These are phyloP conservation scores for Cordyceps cateniannulata DNA, from an alignment of 2,329 filamentous ascomycete genomes.

Conservation along the genomic window DNA sequence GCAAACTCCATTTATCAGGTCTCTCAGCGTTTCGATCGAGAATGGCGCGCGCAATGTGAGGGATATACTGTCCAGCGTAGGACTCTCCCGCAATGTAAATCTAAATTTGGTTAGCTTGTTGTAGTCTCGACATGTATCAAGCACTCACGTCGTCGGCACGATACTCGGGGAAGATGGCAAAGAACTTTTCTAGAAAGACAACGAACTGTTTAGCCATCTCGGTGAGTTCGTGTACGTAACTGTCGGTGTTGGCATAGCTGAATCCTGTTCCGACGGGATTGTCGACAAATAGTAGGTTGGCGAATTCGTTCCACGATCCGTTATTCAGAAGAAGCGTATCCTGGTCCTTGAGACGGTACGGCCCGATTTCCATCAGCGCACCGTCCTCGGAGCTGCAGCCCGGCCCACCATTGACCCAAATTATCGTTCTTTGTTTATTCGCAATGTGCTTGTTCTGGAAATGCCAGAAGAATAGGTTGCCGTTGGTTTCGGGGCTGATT, in stretches of 20 bases:
- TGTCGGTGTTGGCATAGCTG: constrained; percentile 89
- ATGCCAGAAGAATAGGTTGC: constrained; percentile 98
- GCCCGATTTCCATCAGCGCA: constrained; percentile 91
- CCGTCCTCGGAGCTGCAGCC: constrained; percentile 98
- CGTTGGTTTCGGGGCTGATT: constrained; percentile 75
- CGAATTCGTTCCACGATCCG: constrained; percentile 98
- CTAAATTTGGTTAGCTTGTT: constrained; percentile 40
- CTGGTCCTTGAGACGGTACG: constrained; percentile 77
- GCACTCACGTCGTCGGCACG: constrained; percentile 78
- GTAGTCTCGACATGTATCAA: not conserved
- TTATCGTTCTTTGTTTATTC: constrained; percentile 79
- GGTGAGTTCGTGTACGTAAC: constrained; percentile 75
- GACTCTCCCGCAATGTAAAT: constrained; percentile 94
- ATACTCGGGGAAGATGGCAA: constrained; percentile 83
- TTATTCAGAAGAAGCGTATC: constrained; percentile 71
- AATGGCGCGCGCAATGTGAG: constrained; percentile 90
- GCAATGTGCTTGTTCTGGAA: constrained; percentile 94
- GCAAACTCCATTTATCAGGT: constrained; percentile 61
- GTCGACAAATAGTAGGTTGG: constrained; percentile 93
- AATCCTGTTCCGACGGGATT: constrained; percentile 95
- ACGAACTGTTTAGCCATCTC: constrained; percentile 89
- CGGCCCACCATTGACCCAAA: constrained; percentile 96
- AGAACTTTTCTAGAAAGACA: constrained; percentile 86
- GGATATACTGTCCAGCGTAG: constrained; percentile 94
- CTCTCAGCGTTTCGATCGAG: constrained; percentile 74